Base-by-base conservation (phyloP, 1,284 basidiomycete species). In the Irpex lacteus region DNA sequence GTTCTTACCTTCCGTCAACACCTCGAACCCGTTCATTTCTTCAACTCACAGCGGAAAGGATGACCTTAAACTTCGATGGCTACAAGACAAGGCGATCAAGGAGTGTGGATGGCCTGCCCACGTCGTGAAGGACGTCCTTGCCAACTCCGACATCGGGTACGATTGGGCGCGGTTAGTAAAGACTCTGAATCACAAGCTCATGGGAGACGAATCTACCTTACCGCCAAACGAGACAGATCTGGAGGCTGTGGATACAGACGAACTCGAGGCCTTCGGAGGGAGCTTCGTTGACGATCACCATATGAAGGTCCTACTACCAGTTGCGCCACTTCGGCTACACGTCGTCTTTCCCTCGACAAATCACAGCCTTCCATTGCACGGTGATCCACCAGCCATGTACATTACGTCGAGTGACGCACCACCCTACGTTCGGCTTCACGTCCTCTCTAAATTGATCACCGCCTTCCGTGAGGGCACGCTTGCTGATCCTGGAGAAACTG, bases 61-160 rank as follows among this genome's bases (percentile, higher is more conserved):
- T 38, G 85, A 89, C 64, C 75, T 98, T 18, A 90, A 89, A 66
- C 83, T 80, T 62, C 84, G 91, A 13, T 98, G 96, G 96, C 78
- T 91, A 1, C 85, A 90, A 66, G 94, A 98, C 61, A 88, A 89
- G 70, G 86, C 94, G 2, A 82, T 90, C 62, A 95, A 94, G 72
- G 86, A 92, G 71, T 92, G 90, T 52, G 96, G 95, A 2, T 96
- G 90, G 79, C 95, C 95, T 5, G 77, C 84, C 1, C 85, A 90
- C 64, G 80, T 85, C 7, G 92, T 96, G 13, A 87, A 86, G 69
- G 79, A 82, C 34, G 83, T 80, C 61, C 79, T 85, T 59, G 70
- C 71, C 6, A 74, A 80, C 68, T 71, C 73, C 49, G 75, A 68
- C 55, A 70, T 80, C 62, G 73, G 74, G 58, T 79, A 83, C 69